phyloP scores from a whole-genome alignment of 768 basidiomycete genomes.

The Xerocomus brunneocitrinus region DNA sequence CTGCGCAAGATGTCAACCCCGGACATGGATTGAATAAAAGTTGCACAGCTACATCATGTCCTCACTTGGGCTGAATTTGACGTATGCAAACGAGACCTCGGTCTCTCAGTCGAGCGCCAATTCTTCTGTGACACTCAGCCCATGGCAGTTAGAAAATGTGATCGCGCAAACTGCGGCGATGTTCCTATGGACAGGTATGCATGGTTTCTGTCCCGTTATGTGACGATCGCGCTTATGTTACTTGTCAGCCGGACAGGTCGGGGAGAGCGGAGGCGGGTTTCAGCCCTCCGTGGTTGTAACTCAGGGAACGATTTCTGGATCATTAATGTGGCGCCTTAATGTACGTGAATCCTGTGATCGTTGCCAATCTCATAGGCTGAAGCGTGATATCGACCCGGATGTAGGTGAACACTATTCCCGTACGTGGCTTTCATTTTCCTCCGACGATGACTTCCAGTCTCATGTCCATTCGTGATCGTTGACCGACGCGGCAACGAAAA shows the following conservation, averaged over 20 bases:
- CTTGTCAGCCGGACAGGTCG: not conserved
- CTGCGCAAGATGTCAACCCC: not conserved
- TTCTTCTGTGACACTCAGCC: not conserved
- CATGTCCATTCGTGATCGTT: not conserved
- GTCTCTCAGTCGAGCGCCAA: not conserved
- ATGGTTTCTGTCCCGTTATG: not conserved
- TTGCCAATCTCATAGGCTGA: not conserved
- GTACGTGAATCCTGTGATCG: not conserved
- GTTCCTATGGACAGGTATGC: not conserved
- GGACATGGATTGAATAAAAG: not conserved
- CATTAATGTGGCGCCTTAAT: not conserved
- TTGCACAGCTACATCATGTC: not conserved
- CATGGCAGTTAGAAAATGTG: not conserved
- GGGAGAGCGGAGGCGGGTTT: not conserved
- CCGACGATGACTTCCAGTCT: too few species aligned
- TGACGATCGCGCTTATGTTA: not conserved
- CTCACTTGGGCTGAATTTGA: not conserved
- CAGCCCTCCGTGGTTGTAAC: not conserved
- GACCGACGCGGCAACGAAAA: not conserved
- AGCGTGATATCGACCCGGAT: not conserved
- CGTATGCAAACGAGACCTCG: not conserved
- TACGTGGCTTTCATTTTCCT: not conserved
- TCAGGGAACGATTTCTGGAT: not conserved
- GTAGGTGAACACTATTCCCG: not conserved
- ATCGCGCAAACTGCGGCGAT: not conserved